phyloP scores from a whole-genome alignment of 129 eudicot species.

The Gnaphalium uliginosum region DNA sequence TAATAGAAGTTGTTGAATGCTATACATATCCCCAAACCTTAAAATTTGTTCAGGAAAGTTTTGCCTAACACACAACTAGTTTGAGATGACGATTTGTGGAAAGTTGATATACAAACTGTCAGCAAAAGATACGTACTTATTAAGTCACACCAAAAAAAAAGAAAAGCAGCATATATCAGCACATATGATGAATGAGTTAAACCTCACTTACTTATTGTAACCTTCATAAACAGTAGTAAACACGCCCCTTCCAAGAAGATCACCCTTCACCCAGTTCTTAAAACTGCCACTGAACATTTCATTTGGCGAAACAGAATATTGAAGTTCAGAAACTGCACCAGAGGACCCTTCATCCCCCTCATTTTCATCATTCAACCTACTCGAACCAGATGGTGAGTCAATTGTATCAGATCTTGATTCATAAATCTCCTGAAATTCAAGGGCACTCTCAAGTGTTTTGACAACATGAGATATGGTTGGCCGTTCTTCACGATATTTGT shows the following conservation, averaged over 20 bases:
- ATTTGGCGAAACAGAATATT: constrained; percentile 39
- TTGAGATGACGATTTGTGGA: not conserved
- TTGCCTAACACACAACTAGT: not conserved
- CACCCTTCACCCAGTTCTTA: constrained; percentile 22
- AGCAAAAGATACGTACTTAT: not conserved
- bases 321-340: constrained; percentile 12
- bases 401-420: constrained; percentile 9
- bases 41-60: not conserved
- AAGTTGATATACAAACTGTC: not conserved
- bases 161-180: not conserved
- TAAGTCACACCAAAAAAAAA: not conserved
- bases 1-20: too few species aligned
- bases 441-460: not conserved
- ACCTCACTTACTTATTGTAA: not conserved
- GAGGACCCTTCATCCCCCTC: constrained; percentile 25
- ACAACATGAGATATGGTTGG: not conserved
- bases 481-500: not conserved
- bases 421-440: not conserved
- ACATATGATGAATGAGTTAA: not conserved
- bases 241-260: not conserved
- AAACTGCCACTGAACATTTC: constrained; percentile 31
- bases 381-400: constrained; percentile 38
- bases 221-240: not conserved
- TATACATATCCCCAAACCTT: not conserved
- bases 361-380: constrained; percentile 1